Conservation (phyloP, 2,329 filamentous ascomycete genomes). For the Trichoderma citrinoviride region DNA sequence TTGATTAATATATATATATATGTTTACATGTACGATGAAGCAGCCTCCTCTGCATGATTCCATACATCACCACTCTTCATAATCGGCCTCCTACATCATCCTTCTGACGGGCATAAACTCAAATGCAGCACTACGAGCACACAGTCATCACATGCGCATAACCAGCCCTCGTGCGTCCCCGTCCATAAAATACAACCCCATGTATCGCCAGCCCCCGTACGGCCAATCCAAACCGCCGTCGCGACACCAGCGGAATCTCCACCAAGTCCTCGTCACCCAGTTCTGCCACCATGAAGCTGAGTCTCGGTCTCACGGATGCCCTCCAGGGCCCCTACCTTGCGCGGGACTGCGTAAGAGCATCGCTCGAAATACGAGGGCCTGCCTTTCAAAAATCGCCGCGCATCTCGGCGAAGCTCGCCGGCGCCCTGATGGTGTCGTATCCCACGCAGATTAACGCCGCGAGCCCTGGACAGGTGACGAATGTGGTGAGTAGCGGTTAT, state of each 20-base stretch:
- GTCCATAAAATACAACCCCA: background rate
- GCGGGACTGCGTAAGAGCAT: background rate
- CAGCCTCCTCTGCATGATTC: no score
- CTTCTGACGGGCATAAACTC: no score
- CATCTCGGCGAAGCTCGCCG: conserved; percentile 11
- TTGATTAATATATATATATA: background rate
- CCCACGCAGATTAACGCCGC: conserved; percentile 7
- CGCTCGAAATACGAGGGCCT: conserved; percentile 7
- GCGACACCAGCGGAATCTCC: conserved; percentile 3
- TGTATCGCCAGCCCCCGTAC: conserved; percentile 1
- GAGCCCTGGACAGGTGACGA: conserved; percentile 4
- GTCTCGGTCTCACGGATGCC: conserved; percentile 7
- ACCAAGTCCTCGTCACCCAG: conserved; percentile 1
- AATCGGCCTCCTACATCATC: no score
- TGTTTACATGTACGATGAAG: no score
- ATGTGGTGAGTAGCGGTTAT: background rate
- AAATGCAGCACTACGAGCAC: background rate
- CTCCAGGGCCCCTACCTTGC: conserved; percentile 6
- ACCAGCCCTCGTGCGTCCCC: background rate
- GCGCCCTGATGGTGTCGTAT: conserved; percentile 8
- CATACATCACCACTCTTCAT: no score
- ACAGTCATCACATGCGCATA: conserved; percentile 3
- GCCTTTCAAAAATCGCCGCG: conserved; percentile 17
- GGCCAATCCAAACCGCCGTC: background rate
- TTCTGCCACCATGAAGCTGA: conserved; percentile 17